Base-by-base conservation (phyloP, 805 yeast species). In the Candida glaebosa region DNA sequence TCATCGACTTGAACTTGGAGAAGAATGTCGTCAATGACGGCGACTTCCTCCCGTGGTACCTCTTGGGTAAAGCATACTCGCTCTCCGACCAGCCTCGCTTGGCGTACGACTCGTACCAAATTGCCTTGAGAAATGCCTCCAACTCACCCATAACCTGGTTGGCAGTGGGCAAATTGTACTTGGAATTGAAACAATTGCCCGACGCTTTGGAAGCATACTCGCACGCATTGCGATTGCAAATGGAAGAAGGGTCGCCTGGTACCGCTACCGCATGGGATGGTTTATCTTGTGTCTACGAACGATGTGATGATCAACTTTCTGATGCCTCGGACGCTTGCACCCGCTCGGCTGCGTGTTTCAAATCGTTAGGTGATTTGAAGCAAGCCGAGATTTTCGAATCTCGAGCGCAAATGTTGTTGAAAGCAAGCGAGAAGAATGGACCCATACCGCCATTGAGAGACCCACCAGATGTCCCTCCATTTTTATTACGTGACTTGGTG, bases 161-260 rank as follows among this genome's bases (percentile, higher is more conserved):
- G 25, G 79, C 82, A 0, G 79, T 81, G 20, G 89, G 86, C 3
- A 70, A 77, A 9, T 62, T 82, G 37, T 81, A 81, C 51, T 57
- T 82, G 42, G 72, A 72, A 46, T 61, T 80, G 48, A 76, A 76
- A 35, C 87, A 82, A 56, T 56, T 82, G 18, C 75, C 80, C 3
- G 87, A 82, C 52, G 81, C 87, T 0, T 61, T 82, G 38, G 79
- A 82, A 4, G 86, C 87, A 2, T 82, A 78, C 52, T 75, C 84
- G 0, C 84, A 81, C 54, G 86, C 84, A 2, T 70, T 81, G 15
- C 64, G 79, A 35, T 54, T 79, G 8, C 75, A 73, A 47, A 61
- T 66, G 32, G 77, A 74, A 37, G 78, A 73, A 35, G 67, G 67
- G 8, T 63, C 71, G 5, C 65, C 66, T 1, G 69, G 72, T 1